phyloP scores from a whole-genome alignment of 75 land plant species.

The Cryptomeria japonica region DNA sequence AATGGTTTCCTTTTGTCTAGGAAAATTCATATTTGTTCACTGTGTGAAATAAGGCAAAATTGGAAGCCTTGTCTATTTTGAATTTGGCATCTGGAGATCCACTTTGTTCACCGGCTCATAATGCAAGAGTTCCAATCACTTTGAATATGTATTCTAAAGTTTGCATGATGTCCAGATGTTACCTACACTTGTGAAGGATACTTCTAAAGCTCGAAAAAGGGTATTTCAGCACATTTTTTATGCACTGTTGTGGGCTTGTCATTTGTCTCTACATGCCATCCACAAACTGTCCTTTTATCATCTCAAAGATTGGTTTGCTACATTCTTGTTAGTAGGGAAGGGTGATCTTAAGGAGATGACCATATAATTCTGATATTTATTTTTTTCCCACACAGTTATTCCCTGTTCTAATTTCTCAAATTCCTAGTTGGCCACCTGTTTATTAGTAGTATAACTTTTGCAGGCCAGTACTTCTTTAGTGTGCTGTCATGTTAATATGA shows the following conservation, averaged over 20 bases:
- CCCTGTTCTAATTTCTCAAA: too few species aligned
- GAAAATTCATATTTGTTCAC: not conserved
- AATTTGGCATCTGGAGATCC: too few species aligned
- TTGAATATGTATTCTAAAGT: not conserved
- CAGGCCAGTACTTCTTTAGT: not conserved
- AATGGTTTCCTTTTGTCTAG: not conserved
- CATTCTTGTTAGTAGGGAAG: not conserved
- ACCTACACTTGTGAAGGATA: not conserved
- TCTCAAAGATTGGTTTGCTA: not conserved
- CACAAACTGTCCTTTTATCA: not conserved
- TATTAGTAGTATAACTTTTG: not conserved
- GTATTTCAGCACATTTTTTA: not conserved
- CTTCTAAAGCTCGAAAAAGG: not conserved
- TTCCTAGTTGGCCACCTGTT: not conserved
- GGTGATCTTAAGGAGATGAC: not conserved
- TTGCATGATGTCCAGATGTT: not conserved
- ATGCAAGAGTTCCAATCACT: not conserved
- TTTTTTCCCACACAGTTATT: too few species aligned
- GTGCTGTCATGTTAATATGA: not conserved
- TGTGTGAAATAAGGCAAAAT: not conserved
- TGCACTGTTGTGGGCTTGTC: not conserved
- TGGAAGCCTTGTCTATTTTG: not conserved
- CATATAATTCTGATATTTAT: too few species aligned
- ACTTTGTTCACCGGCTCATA: not conserved
- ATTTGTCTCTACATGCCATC: not conserved